Evolutionary conservation across 805 yeast genomes (phyloP).

Genomic region (Teunomyces barrocoloradensis): DNA sequence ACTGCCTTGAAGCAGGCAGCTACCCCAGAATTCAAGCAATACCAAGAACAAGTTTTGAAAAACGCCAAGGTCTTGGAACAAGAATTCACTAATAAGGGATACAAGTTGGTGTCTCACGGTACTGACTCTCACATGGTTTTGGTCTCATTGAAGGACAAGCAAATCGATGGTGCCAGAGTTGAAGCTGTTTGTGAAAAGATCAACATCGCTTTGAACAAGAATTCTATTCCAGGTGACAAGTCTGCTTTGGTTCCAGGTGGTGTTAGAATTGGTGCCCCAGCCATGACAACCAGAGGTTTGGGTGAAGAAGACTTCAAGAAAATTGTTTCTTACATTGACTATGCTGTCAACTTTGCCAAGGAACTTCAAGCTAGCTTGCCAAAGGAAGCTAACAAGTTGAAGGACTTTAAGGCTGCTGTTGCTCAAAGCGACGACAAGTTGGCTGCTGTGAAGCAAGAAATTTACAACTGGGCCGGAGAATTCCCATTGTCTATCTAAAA

Average conservation of each 20-base stretch:
- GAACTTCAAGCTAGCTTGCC: slow-evolving; percentile 78
- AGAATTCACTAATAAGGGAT: slow-evolving; percentile 63
- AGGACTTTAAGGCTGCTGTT: slow-evolving; percentile 88
- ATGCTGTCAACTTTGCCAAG: slow-evolving; percentile 75
- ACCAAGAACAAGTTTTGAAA: slow-evolving; percentile 78
- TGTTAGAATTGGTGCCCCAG: slow-evolving; percentile 95
- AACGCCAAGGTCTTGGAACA: slow-evolving; percentile 78
- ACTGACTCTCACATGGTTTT: slow-evolving; percentile 93
- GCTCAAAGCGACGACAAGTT: slow-evolving; percentile 67
- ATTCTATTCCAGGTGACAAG: slow-evolving; percentile 94
- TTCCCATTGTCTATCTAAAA: slow-evolving; percentile 55
- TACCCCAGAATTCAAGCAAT: slow-evolving; percentile 82
- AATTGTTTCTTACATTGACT: slow-evolving; percentile 77
- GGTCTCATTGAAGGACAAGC: slow-evolving; percentile 73
- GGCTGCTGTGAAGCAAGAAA: slow-evolving; percentile 67
- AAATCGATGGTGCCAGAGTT: slow-evolving; percentile 93
- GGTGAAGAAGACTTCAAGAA: slow-evolving; percentile 70
- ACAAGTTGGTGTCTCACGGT: slow-evolving; percentile 83
- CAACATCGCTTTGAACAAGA: slow-evolving; percentile 94
- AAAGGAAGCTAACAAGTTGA: slow-evolving; percentile 88
- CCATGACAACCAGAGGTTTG: slow-evolving; percentile 97
- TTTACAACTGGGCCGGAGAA: slow-evolving; percentile 87
- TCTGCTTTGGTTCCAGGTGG: slow-evolving; percentile 97
- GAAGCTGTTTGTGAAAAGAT: slow-evolving; percentile 86
- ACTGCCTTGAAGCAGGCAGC: slow-evolving; percentile 91